Evolutionary conservation across 176 grass and related monocot genomes (phyloP), one percentile per base, ranked within the genome.

Genomic region (Avena insularis): DNA sequence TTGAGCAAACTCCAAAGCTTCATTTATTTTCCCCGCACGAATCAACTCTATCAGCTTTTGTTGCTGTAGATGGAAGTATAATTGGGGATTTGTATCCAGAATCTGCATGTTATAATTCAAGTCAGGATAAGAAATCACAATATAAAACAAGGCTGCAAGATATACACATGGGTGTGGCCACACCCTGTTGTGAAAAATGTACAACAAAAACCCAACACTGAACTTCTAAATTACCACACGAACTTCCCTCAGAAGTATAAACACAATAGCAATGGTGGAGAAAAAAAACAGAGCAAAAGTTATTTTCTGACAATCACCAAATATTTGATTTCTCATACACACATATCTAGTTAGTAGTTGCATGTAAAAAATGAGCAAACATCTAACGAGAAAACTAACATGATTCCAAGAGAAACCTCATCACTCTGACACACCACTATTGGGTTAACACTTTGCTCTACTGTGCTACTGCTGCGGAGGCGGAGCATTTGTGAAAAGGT

Each of bases 31-130:
- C 5, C 93, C 92, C 78, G 16, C 36, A 71, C 96, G 93, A 88
- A 98, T 98, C 86, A 98, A 96, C 83, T 98, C 96, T 84, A 98
- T 98, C 88, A 98, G 68, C 75, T 93, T 96, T 61, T 98, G 96
- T 75, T 98, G 96, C 60, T 98, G 96, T 71, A 98, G 88, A 93
- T 98, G 96, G 78, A 98, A 98, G 86, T 98, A 94, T 63, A 98
- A 78, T 85, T 96, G 90, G 72, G 96, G 96, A 92, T 98, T 98
- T 38, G 90, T 94, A 86, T 98, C 93, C 77, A 98, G 88, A 86
- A 98, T 98, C 96, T 98, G 90, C 79, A 86, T 17, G 20, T 81
- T 10, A 66, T 70, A 57, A 85, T 74, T 77, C 50, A 70, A 82
- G 38, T 63, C 33, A 77, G 82, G 20, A 25, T 35, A 86, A 73